Percentiles rank a stretch among this genome's conserved stretches.
phyloP scores from a whole-genome alignment of 2,329 filamentous ascomycete genomes.

The Neonectria faginata region DNA sequence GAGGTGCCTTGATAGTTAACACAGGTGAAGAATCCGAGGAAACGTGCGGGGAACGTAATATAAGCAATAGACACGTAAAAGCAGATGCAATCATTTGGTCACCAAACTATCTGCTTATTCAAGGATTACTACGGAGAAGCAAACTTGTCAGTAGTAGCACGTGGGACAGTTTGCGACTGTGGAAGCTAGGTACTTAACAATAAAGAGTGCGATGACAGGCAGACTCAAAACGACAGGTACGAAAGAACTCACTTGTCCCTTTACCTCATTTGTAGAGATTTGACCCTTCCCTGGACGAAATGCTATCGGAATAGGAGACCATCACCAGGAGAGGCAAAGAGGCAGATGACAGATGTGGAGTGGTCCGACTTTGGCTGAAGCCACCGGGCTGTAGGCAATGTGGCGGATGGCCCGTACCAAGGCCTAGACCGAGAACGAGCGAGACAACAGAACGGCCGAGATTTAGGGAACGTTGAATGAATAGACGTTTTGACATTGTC shows the following conservation, averaged over 20 bases:
- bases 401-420: constrained; percentile 28
- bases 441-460: constrained; percentile 13
- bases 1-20: too few relatives aligned
- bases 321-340: constrained; percentile 35
- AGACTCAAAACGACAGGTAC: too few relatives aligned
- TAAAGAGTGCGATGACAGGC: background rate
- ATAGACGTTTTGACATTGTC: constrained; percentile 6
- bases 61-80: too few relatives aligned
- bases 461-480: constrained; percentile 13
- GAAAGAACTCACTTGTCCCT: background rate
- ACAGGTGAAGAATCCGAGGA: too few relatives aligned
- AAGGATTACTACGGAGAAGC: too few relatives aligned
- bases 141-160: background rate
- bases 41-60: too few relatives aligned
- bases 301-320: constrained; percentile 28
- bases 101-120: too few relatives aligned
- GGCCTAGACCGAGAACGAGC: background rate
- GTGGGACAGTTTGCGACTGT: background rate
- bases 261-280: background rate
- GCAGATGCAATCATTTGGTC: too few relatives aligned
- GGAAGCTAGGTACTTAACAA: too few relatives aligned
- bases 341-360: constrained; percentile 26
- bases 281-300: background rate
- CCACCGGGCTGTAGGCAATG: constrained; percentile 31
- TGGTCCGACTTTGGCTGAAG: constrained; percentile 34